Base-by-base conservation (phyloP, 768 basidiomycete species). In the Hericium coralloides region DNA sequence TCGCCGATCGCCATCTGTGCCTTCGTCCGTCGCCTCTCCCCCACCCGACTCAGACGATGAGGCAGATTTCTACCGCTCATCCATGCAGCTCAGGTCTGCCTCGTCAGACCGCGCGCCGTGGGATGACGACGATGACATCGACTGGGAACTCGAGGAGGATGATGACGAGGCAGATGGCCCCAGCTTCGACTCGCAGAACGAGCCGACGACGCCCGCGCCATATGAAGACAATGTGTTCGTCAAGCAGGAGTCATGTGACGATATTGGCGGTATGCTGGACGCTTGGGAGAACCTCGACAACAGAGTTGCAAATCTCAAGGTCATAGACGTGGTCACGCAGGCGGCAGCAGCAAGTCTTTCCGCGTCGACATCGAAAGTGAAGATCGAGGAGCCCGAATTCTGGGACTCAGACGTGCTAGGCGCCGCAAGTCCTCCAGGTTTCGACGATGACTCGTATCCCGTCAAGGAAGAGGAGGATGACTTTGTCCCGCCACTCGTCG, bases 41-140 rank as follows among this genome's bases (percentile, higher is more conserved):
- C 87, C 87, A 12, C 87, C 87, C 3, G 85, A 89, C 62, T 87
- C 83, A 57, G 81, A 80, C 59, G 84, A 84, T 55, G 74, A 78
- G 17, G 31, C n/a, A 17, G 43, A 20, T 22, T 53, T 51, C n/a
- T 23, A 50, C 39, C 45, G 45, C 5, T 57, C 49, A 5, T 31
- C 36, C n/a, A 18, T n/a, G 18, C 52, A 52, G 14, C 20, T 52
- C 5, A 25, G 52, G 20, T 36, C 20, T 22, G n/a, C 41, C 38
- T 43, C 31, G 3, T 43, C 38, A 38, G 53, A 54, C 4, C 53
- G 23, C n/a, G 31, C 55, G 1, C 45, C 25, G 7, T 48, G 43
- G 45, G 55, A 49, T 5, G 43, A 48, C 49, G 55, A 52, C 22
- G n/a, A 43, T 39, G 55, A 57, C 12, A 57, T 51, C 14, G 58